Percentiles rank a stretch among this genome's conserved stretches.
These are phyloP conservation scores for Trichoderma endophyticum DNA, from an alignment of 2,329 filamentous ascomycete species.

Conservation along the genomic window DNA sequence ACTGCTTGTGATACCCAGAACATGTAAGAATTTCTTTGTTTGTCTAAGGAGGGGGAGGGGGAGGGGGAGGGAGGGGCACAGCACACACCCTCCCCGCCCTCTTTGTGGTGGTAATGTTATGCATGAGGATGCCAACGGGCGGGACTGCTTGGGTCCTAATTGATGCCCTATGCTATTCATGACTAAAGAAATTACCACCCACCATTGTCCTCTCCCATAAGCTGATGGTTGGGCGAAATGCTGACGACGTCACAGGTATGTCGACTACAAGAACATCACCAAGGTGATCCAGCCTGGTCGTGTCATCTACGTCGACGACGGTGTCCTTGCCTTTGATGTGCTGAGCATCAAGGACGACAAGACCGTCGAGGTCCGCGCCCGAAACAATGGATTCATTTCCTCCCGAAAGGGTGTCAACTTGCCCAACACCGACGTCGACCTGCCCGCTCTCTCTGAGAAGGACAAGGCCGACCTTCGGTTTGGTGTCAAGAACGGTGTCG, in stretches of 20 bases:
- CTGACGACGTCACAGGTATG: slow-evolving; percentile 60
- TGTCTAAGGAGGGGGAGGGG: neutral
- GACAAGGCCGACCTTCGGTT: slow-evolving; percentile 92
- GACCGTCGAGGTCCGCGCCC: slow-evolving; percentile 79
- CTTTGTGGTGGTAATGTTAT: neutral
- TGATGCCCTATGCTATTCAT: neutral
- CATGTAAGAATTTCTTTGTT: slow-evolving; percentile 62
- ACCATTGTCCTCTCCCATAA: neutral
- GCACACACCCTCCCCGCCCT: neutral
- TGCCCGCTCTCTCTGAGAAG: slow-evolving; percentile 96
- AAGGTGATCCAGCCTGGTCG: slow-evolving; percentile 91
- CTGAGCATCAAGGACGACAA: slow-evolving; percentile 82
- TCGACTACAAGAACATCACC: slow-evolving; percentile 99
- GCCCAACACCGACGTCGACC: slow-evolving; percentile 96
- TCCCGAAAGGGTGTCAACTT: slow-evolving; percentile 99
- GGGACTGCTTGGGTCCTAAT: neutral
- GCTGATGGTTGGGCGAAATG: neutral
- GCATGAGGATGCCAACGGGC: neutral
- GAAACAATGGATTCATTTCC: slow-evolving; percentile 98
- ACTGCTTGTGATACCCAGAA: slow-evolving; percentile 82
- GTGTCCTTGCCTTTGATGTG: slow-evolving; percentile 95
- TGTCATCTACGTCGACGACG: slow-evolving; percentile 97
- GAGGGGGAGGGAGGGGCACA: neutral
- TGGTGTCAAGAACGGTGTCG: slow-evolving; percentile 96
- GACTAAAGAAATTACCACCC: neutral